A percentile compares a stretch with the other conserved stretches of the same genome.
These are phyloP conservation scores for Hypoxylon sp. DNA, from an alignment of 2,329 filamentous ascomycete species.

Conservation along the genomic window DNA sequence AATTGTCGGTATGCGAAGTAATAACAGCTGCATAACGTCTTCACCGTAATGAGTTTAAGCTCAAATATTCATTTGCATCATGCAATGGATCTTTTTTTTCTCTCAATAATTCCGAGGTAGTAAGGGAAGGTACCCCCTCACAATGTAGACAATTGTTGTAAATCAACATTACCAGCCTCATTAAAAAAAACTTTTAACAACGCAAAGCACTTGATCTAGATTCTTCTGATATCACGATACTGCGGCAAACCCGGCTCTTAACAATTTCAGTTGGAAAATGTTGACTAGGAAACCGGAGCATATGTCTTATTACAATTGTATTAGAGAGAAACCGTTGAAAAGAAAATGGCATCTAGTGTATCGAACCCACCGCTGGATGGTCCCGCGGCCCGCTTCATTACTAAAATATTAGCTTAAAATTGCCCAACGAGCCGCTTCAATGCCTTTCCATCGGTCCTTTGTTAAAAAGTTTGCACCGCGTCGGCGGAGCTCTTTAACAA, in stretches of 20 bases:
- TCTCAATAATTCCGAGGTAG: slow-evolving; percentile 19
- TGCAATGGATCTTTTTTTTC: slow-evolving; percentile 16
- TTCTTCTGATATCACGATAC: slow-evolving; percentile 18
- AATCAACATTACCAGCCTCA: slow-evolving; percentile 5
- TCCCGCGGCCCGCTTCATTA: slow-evolving; percentile 42
- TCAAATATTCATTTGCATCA: slow-evolving; percentile 18
- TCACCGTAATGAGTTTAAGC: slow-evolving; percentile 5
- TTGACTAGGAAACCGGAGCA: slow-evolving; percentile 45
- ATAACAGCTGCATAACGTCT: slow-evolving; percentile 1
- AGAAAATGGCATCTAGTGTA: slow-evolving; percentile 27
- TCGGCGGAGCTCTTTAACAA: slow-evolving; percentile 28
- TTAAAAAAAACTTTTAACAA: slow-evolving; percentile 24
- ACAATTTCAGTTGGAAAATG: slow-evolving; percentile 29
- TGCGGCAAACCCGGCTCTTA: slow-evolving; percentile 24
- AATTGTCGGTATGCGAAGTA: slow-evolving; percentile 18
- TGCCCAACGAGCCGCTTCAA: slow-evolving; percentile 7
- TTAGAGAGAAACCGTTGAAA: slow-evolving; percentile 29
- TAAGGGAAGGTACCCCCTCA: slow-evolving; percentile 9
- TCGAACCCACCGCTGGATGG: slow-evolving; percentile 34
- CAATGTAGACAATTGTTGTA: slow-evolving; percentile 12
- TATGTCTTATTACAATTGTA: slow-evolving; percentile 44
- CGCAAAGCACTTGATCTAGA: slow-evolving; percentile 21
- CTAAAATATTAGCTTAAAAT: slow-evolving; percentile 32
- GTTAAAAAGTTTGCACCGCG: slow-evolving; percentile 42
- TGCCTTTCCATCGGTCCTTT: slow-evolving; percentile 28